phyloP scores from a whole-genome alignment of 129 eudicot genomes.

The Flaveria ramosissima region DNA sequence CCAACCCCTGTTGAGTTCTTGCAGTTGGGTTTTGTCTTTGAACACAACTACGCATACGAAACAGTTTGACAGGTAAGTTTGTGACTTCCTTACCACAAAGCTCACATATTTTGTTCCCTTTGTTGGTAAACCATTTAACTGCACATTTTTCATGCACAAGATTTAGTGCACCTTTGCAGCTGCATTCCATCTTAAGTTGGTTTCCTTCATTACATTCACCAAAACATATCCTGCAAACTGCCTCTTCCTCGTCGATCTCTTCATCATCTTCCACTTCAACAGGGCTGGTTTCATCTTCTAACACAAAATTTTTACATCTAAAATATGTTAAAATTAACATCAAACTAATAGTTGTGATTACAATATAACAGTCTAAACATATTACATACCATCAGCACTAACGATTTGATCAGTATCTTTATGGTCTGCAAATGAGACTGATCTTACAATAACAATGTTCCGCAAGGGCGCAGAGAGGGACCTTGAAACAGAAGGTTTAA shows the following conservation, averaged over 20 bases:
- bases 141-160: constrained; percentile 88
- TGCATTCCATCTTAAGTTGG: constrained; percentile 84
- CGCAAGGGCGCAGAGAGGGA: constrained; percentile 81
- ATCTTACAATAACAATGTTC: constrained; percentile 75
- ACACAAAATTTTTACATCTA: constrained; percentile 14
- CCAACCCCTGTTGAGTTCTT: constrained; percentile 39
- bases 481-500: constrained; percentile 62
- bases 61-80: constrained; percentile 86
- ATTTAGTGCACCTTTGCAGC: constrained; percentile 90
- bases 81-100: constrained; percentile 78
- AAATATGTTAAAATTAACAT: constrained; percentile 2
- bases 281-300: constrained; percentile 53
- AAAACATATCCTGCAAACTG: constrained; percentile 85
- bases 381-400: constrained; percentile 50
- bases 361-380: background rate
- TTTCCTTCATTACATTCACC: constrained; percentile 79
- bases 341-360: constrained; percentile 7
- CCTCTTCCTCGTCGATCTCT: constrained; percentile 98
- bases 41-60: constrained; percentile 53
- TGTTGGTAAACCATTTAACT: constrained; percentile 77
- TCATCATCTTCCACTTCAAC: constrained; percentile 61
- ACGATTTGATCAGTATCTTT: constrained; percentile 50
- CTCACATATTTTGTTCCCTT: constrained; percentile 75
- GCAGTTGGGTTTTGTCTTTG: constrained; percentile 49
- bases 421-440: constrained; percentile 58